Evolutionary conservation across 2,329 filamentous ascomycete species (phyloP).

Genomic region (Fusarium guadeloupense): DNA sequence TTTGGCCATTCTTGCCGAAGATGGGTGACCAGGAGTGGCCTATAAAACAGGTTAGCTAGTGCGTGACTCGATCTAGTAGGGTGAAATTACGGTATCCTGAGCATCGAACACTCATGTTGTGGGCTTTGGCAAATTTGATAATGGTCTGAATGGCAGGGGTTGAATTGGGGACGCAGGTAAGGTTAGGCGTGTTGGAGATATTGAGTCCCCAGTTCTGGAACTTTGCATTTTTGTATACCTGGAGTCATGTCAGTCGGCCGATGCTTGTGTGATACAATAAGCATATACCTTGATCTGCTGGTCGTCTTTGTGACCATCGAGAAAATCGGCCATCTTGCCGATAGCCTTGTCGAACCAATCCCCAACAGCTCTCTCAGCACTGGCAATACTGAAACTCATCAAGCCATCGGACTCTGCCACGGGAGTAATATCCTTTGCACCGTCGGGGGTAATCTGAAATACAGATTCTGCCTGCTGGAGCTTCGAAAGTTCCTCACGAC

Average conservation of each 20-base stretch:
- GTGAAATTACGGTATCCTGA: conserved; percentile 12
- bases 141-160: conserved; percentile 1
- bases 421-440: not conserved
- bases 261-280: no score
- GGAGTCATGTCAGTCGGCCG: not conserved
- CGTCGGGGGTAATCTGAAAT: not conserved
- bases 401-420: not conserved
- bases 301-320: not conserved
- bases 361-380: not conserved
- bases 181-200: conserved; percentile 1
- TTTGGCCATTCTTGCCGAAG: conserved; percentile 14
- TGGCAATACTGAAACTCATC: not conserved
- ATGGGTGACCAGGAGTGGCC: conserved; percentile 20
- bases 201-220: conserved; percentile 22
- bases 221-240: not conserved
- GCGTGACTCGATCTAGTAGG: not conserved
- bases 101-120: conserved; percentile 13
- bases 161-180: conserved; percentile 2
- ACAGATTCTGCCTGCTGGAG: not conserved
- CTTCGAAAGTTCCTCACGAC: conserved; percentile 2
- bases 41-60: not conserved
- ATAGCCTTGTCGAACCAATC: not conserved
- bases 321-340: not conserved
- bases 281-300: not conserved
- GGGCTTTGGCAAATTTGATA: not conserved